These are phyloP conservation scores for Epichloe festucae DNA, from an alignment of 2,329 filamentous ascomycete genomes.

Conservation along the genomic window DNA sequence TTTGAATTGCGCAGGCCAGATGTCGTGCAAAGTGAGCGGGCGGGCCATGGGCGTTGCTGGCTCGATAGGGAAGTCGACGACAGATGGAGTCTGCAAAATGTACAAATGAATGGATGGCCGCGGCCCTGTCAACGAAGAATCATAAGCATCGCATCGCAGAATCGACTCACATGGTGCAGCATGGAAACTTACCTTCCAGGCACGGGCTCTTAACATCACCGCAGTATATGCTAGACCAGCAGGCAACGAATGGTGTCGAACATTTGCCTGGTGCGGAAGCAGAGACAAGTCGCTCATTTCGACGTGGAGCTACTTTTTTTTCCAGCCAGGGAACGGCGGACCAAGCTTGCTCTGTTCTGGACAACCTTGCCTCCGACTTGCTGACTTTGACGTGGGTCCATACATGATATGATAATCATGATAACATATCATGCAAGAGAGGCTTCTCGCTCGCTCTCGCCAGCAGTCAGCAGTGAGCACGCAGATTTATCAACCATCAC, in stretches of 20 bases:
- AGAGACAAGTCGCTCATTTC: neutral
- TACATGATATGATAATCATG: too few species aligned
- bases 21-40: slow-evolving; percentile 1
- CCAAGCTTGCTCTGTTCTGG: too few species aligned
- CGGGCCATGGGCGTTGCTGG: neutral
- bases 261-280: neutral
- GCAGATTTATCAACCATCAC: neutral
- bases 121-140: slow-evolving; percentile 17
- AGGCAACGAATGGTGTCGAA: neutral
- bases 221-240: slow-evolving; percentile 6
- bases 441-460: too few species aligned
- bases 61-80: slow-evolving; percentile 9
- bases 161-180: neutral
- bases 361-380: neutral
- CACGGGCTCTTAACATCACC: slow-evolving; percentile 31
- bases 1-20: slow-evolving; percentile 9
- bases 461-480: neutral
- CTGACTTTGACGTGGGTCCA: too few species aligned
- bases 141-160: slow-evolving; percentile 3
- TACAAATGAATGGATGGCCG: slow-evolving; percentile 27
- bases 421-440: too few species aligned
- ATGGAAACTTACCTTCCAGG: slow-evolving; percentile 22
- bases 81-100: slow-evolving; percentile 23
- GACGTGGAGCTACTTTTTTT: neutral
- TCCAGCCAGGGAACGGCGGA: too few species aligned